Evolutionary conservation across 2,329 filamentous ascomycete genomes (phyloP), one percentile per base, ranked within the genome.

Genomic region (Teratosphaeriaceae sp.): DNA sequence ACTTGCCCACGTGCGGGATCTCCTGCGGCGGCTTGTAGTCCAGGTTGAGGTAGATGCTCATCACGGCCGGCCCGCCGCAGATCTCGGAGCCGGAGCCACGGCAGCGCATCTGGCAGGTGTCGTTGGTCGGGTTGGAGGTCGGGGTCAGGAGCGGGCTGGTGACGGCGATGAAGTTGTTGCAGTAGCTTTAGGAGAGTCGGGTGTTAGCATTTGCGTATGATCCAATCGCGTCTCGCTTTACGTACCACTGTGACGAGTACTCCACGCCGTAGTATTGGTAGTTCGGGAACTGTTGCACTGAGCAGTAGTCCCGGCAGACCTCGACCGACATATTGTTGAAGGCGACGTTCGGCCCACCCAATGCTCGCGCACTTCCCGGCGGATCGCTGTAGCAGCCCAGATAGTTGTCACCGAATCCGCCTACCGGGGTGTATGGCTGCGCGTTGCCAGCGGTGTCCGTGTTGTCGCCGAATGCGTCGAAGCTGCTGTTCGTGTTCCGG

Each of bases 191-290:
- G 21, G 8, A 19, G 15, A 29, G 24, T 39, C 6, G 38, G 8
- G 35, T 23, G 12, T 5, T 22, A 20, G n/a, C 35, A 23, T 8
- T 18, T 5, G 33, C 8, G 33, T 31, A 20, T 19, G 6, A 7
- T 9, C 15, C 33, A 18, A 36, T 20, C 8, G 11, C 33, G 15
- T 8, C 24, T 27, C n/a, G n/a, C n/a, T n/a, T n/a, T n/a, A 20
- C 26, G 30, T 20, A 15, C 26, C 36, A 45, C 22, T 64, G 51
- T 11, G 46, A 47, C 15, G 47, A 46, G 45, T 58, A 63, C 42
- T 64, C 60, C 1, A 60, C 39, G 23, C 60, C 61, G 38, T 56
- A 58, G 46, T 59, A 61, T 19, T 49, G 51, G 45, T 51, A 64
- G 7, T 53, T 46, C n/a, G 21, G 39, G 11, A 24, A 48, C 30